Base-by-base conservation (phyloP, 768 basidiomycete species). In the Serpula lacrymans region DNA sequence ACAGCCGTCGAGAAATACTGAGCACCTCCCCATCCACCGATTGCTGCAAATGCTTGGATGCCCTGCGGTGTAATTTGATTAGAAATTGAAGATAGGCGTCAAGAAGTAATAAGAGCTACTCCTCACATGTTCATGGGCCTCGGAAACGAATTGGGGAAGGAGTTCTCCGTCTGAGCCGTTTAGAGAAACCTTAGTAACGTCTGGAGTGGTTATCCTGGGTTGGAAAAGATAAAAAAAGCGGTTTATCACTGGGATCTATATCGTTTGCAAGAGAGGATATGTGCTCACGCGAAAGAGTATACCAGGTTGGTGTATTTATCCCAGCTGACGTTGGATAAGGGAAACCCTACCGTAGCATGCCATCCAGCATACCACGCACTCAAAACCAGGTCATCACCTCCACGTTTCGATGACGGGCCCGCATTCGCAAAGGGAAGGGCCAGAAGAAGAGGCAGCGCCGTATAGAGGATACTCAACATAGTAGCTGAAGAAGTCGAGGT, bases 21-120 rank as follows among this genome's bases (percentile, higher is more conserved):
- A 2, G 77, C 80, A 6, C 82, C 82, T 4, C 69, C 73, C 81
- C 81, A 85, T 10, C 84, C 84, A 34, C 83, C 84, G 21, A 84
- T 65, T 23, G 80, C 77, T 33, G 84, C 58, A 31, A 75, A 52
- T 2, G 82, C 76, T 46, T 73, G 67, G 4, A 82, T 81, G 33
- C 63, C 59, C 81, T 83, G 39, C 32, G 37, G 11, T 20, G n/a
- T 24, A 22, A 36, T 17, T n/a, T n/a, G n/a, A n/a, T n/a, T n/a
- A n/a, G n/a, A n/a, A n/a, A n/a, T n/a, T n/a, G n/a, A n/a, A n/a
- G n/a, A n/a, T n/a, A n/a, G n/a, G n/a, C n/a, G n/a, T n/a, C n/a
- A n/a, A n/a, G n/a, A n/a, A n/a, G n/a, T n/a, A n/a, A n/a, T n/a
- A n/a, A n/a, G n/a, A n/a, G n/a, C n/a, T n/a, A n/a, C n/a, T 27